Conservation (phyloP, 148 eudicot genomes). For the Fagopyrum esculentum region DNA sequence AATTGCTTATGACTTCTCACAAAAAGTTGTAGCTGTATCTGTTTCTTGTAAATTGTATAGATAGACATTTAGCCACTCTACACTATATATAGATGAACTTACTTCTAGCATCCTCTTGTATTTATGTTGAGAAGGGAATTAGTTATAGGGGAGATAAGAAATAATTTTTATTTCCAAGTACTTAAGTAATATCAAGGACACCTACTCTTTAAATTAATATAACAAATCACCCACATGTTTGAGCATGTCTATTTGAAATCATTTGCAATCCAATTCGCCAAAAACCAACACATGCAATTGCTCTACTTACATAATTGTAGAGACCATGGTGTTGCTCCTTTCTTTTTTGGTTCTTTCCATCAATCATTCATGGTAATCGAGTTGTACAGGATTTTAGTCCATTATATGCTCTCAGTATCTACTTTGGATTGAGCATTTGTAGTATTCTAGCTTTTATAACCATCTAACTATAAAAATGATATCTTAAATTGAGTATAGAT, state of each 20-base stretch:
- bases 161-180: neutral
- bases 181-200: too few relatives aligned
- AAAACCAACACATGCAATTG: neutral
- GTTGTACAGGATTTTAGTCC: neutral
- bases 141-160: neutral
- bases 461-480: neutral
- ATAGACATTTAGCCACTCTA: too few relatives aligned
- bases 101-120: too few relatives aligned
- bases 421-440: neutral
- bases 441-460: neutral
- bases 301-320: neutral
- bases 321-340: neutral
- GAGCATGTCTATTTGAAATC: neutral
- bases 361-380: neutral
- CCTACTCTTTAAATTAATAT: neutral
- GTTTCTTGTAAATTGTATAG: too few relatives aligned
- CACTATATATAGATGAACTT: too few relatives aligned
- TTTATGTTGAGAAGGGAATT: too few relatives aligned
- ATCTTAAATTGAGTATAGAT: constrained; percentile 40
- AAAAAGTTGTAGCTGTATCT: too few relatives aligned
- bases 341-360: neutral
- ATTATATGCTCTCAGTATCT: neutral
- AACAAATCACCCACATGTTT: too few relatives aligned
- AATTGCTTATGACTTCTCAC: too few relatives aligned
- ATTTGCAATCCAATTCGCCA: neutral